phyloP scores from a whole-genome alignment of 2,329 filamentous ascomycete genomes.

The Ophiostoma fasciatum region DNA sequence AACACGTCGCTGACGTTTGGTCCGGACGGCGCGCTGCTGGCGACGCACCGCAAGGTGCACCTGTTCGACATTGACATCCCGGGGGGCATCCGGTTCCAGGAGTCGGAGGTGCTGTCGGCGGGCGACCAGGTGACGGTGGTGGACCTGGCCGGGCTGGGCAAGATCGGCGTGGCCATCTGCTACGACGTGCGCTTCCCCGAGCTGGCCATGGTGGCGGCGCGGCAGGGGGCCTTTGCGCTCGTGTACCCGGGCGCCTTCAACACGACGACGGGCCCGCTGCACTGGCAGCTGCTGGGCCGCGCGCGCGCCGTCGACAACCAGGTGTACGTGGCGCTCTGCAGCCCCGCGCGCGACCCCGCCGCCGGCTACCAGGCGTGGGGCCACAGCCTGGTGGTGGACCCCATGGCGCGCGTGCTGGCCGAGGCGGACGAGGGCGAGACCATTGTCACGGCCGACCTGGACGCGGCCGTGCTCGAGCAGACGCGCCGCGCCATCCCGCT shows the following conservation, averaged over 20 bases:
- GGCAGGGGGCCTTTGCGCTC: constrained; percentile 66
- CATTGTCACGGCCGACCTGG: constrained; percentile 59
- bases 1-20: constrained; percentile 82
- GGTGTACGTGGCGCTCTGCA: constrained; percentile 86
- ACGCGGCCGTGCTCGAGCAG: constrained; percentile 53
- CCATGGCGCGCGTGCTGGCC: constrained; percentile 66
- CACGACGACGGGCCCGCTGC: constrained; percentile 75
- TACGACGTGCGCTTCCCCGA: constrained; percentile 97
- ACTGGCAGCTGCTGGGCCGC: constrained; percentile 73
- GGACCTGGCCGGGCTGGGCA: constrained; percentile 77
- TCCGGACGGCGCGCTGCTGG: constrained; percentile 65
- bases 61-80: constrained; percentile 97
- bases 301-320: constrained; percentile 69
- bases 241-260: constrained; percentile 98
- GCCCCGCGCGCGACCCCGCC: constrained; percentile 64
- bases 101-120: constrained; percentile 76
- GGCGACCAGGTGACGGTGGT: constrained; percentile 77
- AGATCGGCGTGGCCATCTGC: constrained; percentile 81
- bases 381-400: constrained; percentile 78
- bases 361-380: constrained; percentile 83
- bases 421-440: constrained; percentile 68
- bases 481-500: constrained; percentile 74
- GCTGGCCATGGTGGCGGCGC: constrained; percentile 73
- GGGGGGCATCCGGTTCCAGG: constrained; percentile 80
- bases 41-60: constrained; percentile 83